Base-by-base conservation (phyloP, 2,329 filamentous ascomycete species). In the Arthrobotrys sinensis region DNA sequence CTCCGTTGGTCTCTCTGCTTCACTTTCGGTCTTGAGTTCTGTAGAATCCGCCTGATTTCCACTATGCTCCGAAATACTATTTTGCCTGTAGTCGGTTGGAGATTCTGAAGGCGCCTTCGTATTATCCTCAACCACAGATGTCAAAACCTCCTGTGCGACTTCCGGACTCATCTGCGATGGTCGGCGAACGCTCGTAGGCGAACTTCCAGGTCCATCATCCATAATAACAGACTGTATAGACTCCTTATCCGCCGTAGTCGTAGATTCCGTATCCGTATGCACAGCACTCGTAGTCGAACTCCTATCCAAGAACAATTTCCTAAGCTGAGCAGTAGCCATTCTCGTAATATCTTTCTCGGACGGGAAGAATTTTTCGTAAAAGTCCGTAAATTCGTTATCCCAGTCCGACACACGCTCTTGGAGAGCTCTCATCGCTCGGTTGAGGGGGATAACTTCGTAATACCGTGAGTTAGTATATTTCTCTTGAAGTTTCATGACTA, bases 261-360 rank as follows among this genome's bases (percentile, higher is more conserved):
- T 85, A 1, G 87, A 86, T 48, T 92, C 90, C 62, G 96, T 93
- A 11, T 89, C 89, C 5, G 91, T 90, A 4, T 88, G 87, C 14
- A 94, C 85, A 0, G 92, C 92, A 73, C 93, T 76, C 1, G 79
- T 72, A n/a, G 80, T 57, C 32, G 93, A 94, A 80, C 94, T 93
- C 81, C 94, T 92, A 83, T 98, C 94, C 6, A 95, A 90, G 83
- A 99, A 99, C 83, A 99, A 93, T 83, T 96, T 97, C 83, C 93
- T 95, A 72, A 99, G 87, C 83, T 99, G 96, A 79, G 97, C 88
- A 75, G 95, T 93, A 11, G 96, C 97, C 78, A 99, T 86, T 82
- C 96, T 91, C 79, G 94, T 90, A 82, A 99, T 97, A 85, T 99
- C 96, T 82, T 97, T 98, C 84, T 99, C 96, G 0, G 95, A 91